Evolutionary conservation across 345 rosid genomes (phyloP), one percentile per base, ranked within the genome.

Genomic region (Litchi chinensis): DNA sequence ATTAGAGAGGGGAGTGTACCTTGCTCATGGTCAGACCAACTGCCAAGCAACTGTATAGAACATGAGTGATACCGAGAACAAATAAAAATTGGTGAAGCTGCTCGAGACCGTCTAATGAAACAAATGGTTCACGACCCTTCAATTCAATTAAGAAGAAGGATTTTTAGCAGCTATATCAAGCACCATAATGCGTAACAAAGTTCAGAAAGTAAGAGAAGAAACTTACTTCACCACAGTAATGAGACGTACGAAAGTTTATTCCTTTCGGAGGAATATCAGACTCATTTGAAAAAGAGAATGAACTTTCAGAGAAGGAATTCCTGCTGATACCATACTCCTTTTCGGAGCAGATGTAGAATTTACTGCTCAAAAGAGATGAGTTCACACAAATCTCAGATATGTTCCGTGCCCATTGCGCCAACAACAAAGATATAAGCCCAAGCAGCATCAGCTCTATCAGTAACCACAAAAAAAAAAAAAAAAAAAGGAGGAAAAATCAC

Each of bases 101-200:
- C 85, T 91, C 91, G 0, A 95, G 94, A 22, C 96, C 94, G 82
- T 91, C 95, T 4, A 87, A 77, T 5, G 98, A 95, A 62, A 93
- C 98, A 76, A 93, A 95, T 54, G 98, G 98, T 83, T 95, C 95
- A 40, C 80, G 92, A 21, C 98, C 98, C 98, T 95, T 87, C 78
- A 77, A 64, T 72, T 59, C 37, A 46, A 46, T 46, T 7, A 50
- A 70, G 73, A 48, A 78, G 18, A n/a, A 26, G 19, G 37, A 28
- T 56, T 62, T 11, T 65, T 10, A 18, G 75, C 21, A 40, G 19
- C 71, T 74, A 57, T 65, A 62, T 74, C 66, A 65, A 12, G 8
- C 8, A 74, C 28, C 52, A 39, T 24, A 32, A 70, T 8, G 13
- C 15, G 10, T 8, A 39, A 46, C 15, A 43, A 70, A 67, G 10